Evolutionary conservation across 1,284 basidiomycete genomes (phyloP).

Genomic region (Quambalaria eucalypti): DNA sequence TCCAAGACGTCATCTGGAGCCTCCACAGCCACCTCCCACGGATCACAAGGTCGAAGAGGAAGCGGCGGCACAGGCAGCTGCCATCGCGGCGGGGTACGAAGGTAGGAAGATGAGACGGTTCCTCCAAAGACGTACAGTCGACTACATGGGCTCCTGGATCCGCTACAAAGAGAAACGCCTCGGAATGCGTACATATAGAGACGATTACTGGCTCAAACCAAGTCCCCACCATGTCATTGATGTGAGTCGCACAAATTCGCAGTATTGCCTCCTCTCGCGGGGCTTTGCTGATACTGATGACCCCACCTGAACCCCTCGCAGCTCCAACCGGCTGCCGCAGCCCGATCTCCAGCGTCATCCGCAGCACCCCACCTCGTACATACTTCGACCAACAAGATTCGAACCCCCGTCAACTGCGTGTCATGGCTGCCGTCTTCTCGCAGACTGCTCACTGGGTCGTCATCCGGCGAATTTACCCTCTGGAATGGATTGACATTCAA

Average conservation of each 20-base stretch:
- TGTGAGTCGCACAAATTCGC: neutral
- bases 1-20: slow-evolving; percentile 47
- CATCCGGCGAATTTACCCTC: slow-evolving; percentile 92
- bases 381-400: slow-evolving; percentile 95
- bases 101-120: slow-evolving; percentile 75
- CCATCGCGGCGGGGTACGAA: slow-evolving; percentile 50
- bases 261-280: neutral
- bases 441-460: slow-evolving; percentile 83
- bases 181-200: neutral
- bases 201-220: slow-evolving; percentile 18
- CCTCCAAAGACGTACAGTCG: slow-evolving; percentile 81
- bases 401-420: slow-evolving; percentile 91
- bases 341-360: slow-evolving; percentile 77
- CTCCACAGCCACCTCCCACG: slow-evolving; percentile 66
- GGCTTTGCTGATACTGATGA: neutral
- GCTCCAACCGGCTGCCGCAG: slow-evolving; percentile 85
- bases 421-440: slow-evolving; percentile 93
- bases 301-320: slow-evolving; percentile 42
- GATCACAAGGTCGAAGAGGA: slow-evolving; percentile 66
- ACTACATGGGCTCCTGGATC: slow-evolving; percentile 79
- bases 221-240: slow-evolving; percentile 25
- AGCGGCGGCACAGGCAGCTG: slow-evolving; percentile 56
- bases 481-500: slow-evolving; percentile 99
- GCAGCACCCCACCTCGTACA: slow-evolving; percentile 92
- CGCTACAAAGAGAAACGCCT: slow-evolving; percentile 50